A percentile compares a stretch with the other conserved stretches of the same genome.
These are phyloP conservation scores for Rhizoctonia solani DNA, from an alignment of 1,284 basidiomycete species.

Conservation along the genomic window DNA sequence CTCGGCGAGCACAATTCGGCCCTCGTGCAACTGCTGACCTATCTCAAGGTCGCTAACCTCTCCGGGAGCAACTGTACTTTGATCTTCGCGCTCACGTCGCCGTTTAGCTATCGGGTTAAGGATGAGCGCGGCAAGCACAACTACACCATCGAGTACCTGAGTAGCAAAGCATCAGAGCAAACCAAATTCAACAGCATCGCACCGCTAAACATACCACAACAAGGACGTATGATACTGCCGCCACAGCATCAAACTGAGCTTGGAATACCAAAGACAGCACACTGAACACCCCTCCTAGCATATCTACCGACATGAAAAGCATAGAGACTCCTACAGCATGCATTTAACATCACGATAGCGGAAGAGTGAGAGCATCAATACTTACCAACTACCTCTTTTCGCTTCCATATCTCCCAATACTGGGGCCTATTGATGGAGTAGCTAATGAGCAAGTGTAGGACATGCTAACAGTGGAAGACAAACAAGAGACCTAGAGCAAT, in stretches of 20 bases:
- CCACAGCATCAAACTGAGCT: constrained; percentile 64
- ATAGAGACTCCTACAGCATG: constrained; percentile 56
- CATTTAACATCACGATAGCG: not conserved
- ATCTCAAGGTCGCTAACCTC: constrained; percentile 4
- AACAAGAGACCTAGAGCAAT: constrained; percentile 65
- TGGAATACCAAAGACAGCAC: constrained; percentile 74
- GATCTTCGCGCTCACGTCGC: constrained; percentile 45
- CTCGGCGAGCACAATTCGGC: constrained; percentile 16
- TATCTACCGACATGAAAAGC: constrained; percentile 71
- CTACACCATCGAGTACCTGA: constrained; percentile 61
- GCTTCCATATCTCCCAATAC: constrained; percentile 69
- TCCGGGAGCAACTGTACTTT: not conserved
- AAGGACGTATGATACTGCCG: constrained; percentile 63
- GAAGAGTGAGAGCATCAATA: not conserved
- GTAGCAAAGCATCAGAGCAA: constrained; percentile 4
- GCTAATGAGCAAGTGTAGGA: not conserved
- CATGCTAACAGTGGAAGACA: constrained; percentile 38
- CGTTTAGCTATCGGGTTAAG: constrained; percentile 59
- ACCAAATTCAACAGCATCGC: not conserved
- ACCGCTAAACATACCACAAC: constrained; percentile 55
- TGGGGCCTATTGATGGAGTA: constrained; percentile 47
- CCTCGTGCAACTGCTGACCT: constrained; percentile 8
- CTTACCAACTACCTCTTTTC: constrained; percentile 66
- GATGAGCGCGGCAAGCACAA: constrained; percentile 61
- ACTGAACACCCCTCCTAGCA: constrained; percentile 72